Percentiles rank a stretch among this genome's conserved stretches.
Conservation (phyloP, 2,329 filamentous ascomycete genomes). For the Colletotrichum ledebouriae region DNA sequence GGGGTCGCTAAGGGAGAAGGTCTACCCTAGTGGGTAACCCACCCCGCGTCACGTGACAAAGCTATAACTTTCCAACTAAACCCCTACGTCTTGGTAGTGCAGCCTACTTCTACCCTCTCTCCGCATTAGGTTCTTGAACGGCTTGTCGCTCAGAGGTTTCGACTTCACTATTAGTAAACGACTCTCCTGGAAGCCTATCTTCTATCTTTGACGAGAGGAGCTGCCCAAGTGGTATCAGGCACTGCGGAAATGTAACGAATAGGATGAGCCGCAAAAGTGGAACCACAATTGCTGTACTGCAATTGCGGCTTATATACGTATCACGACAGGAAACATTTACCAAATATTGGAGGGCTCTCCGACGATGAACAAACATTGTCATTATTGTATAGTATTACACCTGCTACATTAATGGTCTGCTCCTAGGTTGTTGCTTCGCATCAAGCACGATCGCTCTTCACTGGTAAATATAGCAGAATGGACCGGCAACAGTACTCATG, state of each 20-base stretch:
- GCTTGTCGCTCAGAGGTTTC: background rate
- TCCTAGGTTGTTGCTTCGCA: too few relatives aligned
- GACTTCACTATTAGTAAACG: background rate
- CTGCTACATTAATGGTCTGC: background rate
- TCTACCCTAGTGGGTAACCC: too few relatives aligned
- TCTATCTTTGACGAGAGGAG: conserved; percentile 18
- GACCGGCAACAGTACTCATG: conserved; percentile 47
- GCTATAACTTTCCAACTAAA: too few relatives aligned
- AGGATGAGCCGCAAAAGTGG: too few relatives aligned
- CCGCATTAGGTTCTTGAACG: conserved; percentile 9
- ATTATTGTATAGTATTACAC: conserved; percentile 54
- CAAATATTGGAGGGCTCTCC: conserved; percentile 45
- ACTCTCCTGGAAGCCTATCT: conserved; percentile 25
- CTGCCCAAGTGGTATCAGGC: conserved; percentile 26
- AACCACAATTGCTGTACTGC: too few relatives aligned
- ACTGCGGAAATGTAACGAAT: too few relatives aligned
- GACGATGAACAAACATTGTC: conserved; percentile 58
- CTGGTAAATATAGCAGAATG: conserved; percentile 48
- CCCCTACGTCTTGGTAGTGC: background rate
- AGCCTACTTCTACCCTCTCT: conserved; percentile 6
- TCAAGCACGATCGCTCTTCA: background rate
- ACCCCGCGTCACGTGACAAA: too few relatives aligned
- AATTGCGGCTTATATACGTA: too few relatives aligned
- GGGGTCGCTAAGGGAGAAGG: too few relatives aligned
- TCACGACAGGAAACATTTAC: conserved; percentile 63